Evolutionary conservation across 2,329 filamentous ascomycete genomes (phyloP).

Genomic region (Furcasterigmium sp.): DNA sequence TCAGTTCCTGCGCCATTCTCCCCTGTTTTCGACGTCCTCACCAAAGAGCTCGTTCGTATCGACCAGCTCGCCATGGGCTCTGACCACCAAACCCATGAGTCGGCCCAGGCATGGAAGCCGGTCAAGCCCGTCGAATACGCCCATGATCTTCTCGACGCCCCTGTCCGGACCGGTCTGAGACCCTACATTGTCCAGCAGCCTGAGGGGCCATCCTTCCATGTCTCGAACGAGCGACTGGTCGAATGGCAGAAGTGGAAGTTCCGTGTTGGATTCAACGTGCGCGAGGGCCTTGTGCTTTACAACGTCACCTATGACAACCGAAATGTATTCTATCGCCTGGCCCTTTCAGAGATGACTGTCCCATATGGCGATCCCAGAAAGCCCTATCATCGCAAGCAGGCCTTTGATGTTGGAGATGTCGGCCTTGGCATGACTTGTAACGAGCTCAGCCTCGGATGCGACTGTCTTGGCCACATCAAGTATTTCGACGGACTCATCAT

Average conservation of each 20-base stretch:
- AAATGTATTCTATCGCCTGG: conserved; percentile 52
- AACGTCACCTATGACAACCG: conserved; percentile 53
- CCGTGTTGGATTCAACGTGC: conserved; percentile 51
- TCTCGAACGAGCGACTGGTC: conserved; percentile 6
- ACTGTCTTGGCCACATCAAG: conserved; percentile 59
- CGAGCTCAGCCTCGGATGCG: conserved; percentile 62
- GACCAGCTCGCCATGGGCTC: conserved; percentile 64
- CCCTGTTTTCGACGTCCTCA: conserved; percentile 59
- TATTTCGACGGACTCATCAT: conserved; percentile 46
- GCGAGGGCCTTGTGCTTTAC: conserved; percentile 56
- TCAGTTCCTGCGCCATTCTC: too few species aligned
- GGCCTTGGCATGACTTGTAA: conserved; percentile 61
- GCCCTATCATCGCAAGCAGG: conserved; percentile 61
- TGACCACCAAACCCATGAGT: conserved; percentile 34
- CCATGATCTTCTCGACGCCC: conserved; percentile 43
- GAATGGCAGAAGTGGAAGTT: conserved; percentile 43
- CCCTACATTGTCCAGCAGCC: conserved; percentile 59
- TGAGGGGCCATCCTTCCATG: conserved; percentile 52
- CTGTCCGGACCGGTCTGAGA: conserved; percentile 42
- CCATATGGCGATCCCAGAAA: conserved; percentile 58
- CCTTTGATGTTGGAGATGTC: conserved; percentile 64
- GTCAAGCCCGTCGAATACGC: too few species aligned
- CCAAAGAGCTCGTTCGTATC: conserved; percentile 61
- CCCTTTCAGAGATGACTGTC: conserved; percentile 55
- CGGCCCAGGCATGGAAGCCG: too few species aligned